Conservation (phyloP, 1,139 yeast genomes). For the Magnusiomyces sp. region DNA sequence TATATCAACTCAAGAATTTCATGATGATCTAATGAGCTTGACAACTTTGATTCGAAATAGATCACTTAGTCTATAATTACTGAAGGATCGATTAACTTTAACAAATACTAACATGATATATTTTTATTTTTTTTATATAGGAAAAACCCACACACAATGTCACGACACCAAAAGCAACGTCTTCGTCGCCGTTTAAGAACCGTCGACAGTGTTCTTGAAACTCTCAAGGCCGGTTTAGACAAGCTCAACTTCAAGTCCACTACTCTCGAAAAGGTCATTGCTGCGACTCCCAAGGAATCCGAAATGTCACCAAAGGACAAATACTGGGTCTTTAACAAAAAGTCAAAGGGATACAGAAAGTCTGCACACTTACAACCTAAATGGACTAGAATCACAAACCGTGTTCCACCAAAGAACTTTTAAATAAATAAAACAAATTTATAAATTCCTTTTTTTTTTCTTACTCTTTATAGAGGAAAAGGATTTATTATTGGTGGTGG, state of each 20-base stretch:
- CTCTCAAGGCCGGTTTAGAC: constrained; percentile 55
- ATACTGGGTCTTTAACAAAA: constrained; percentile 76
- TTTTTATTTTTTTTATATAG: constrained; percentile 20
- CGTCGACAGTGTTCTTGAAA: constrained; percentile 74
- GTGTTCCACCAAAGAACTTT: constrained; percentile 74
- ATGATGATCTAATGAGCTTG: no score
- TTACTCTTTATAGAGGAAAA: neutral
- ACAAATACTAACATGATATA: no score
- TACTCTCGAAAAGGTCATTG: constrained; percentile 46
- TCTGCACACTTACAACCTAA: constrained; percentile 51
- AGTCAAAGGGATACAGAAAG: constrained; percentile 72
- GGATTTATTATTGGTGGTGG: neutral
- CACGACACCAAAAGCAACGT: constrained; percentile 71
- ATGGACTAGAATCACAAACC: constrained; percentile 62
- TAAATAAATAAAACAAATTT: no score
- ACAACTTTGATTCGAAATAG: no score
- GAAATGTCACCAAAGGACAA: constrained; percentile 79
- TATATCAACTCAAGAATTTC: no score
- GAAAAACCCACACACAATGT: constrained; percentile 69
- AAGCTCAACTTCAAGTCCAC: constrained; percentile 42
- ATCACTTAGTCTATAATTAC: no score
- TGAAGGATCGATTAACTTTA: no score
- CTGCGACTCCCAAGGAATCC: constrained; percentile 61
- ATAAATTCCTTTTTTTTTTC: neutral
- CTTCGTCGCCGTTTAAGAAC: constrained; percentile 71